Evolutionary conservation across 345 rosid species (phyloP).

Genomic region (Psidium friedrichsthalianum): DNA sequence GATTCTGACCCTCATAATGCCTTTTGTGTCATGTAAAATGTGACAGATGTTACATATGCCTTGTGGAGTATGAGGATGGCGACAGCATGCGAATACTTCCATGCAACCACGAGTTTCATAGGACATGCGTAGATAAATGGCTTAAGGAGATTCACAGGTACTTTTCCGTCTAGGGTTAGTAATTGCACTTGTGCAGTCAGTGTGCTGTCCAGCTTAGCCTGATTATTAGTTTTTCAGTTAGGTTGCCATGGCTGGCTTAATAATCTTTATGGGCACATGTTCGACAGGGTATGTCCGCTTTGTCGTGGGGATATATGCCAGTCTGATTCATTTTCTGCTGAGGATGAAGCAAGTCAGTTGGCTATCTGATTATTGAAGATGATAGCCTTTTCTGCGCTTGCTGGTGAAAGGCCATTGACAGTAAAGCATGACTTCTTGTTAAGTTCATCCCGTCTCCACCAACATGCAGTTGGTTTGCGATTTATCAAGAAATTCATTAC

Average conservation of each 20-base stretch:
- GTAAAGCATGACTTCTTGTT: neutral
- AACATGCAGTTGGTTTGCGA: neutral
- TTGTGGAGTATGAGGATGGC: conserved; percentile 92
- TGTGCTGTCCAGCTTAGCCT: neutral
- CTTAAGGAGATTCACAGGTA: conserved; percentile 99
- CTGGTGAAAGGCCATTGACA: neutral
- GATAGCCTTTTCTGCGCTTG: neutral
- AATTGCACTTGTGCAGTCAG: neutral
- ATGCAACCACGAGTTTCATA: conserved; percentile 86
- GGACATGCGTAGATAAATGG: conserved; percentile 87
- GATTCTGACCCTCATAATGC: neutral
- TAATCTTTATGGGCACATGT: neutral
- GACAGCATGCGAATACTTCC: conserved; percentile 79
- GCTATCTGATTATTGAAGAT: neutral
- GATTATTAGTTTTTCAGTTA: neutral
- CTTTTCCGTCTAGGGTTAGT: neutral
- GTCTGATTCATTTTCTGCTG: conserved; percentile 28
- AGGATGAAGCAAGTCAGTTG: conserved; percentile 11
- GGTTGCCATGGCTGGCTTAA: neutral
- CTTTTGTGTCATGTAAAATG: neutral
- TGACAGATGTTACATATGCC: conserved; percentile 90
- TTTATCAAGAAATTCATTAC: neutral
- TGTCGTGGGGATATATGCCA: conserved; percentile 93
- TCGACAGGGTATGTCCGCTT: conserved; percentile 85
- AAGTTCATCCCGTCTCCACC: conserved; percentile 2